phyloP scores from a whole-genome alignment of 352 stramenopile species.

The Phytophthora fragariae region DNA sequence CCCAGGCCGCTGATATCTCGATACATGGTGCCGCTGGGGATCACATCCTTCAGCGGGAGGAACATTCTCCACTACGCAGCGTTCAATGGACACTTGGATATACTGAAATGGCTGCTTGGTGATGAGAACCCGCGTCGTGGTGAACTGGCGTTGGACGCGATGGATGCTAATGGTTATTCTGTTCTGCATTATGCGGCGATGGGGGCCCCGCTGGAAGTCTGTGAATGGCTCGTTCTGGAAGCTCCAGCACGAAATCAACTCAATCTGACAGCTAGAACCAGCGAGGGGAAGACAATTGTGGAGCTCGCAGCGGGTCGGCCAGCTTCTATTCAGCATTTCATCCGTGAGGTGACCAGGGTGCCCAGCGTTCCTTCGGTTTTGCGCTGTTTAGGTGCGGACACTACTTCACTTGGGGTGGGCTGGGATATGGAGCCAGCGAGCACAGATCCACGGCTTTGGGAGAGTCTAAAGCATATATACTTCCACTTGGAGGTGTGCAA shows the following conservation, averaged over 20 bases:
- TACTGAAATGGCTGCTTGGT: conserved; percentile 61
- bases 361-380: conserved; percentile 45
- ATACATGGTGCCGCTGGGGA: conserved; percentile 41
- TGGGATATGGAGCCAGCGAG: conserved; percentile 55
- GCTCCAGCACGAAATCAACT: conserved; percentile 47
- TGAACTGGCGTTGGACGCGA: conserved; percentile 42
- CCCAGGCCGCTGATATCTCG: not conserved
- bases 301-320: conserved; percentile 54
- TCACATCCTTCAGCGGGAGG: conserved; percentile 67
- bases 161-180: conserved; percentile 69
- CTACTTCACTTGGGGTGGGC: conserved; percentile 56
- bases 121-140: conserved; percentile 30
- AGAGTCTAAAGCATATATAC: conserved; percentile 53
- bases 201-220: conserved; percentile 61
- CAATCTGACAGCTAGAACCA: conserved; percentile 55
- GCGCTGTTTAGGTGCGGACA: conserved; percentile 60
- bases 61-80: conserved; percentile 78
- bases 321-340: conserved; percentile 48
- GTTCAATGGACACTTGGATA: conserved; percentile 60
- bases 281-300: conserved; percentile 43
- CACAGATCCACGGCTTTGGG: conserved; percentile 37
- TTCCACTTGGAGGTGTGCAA: conserved; percentile 73
- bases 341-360: conserved; percentile 45
- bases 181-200: conserved; percentile 75
- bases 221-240: conserved; percentile 67